A percentile compares a stretch with the other conserved stretches of the same genome.
These are phyloP conservation scores for Verticillium zaregamsianum DNA, from an alignment of 2,329 filamentous ascomycete genomes.

Conservation along the genomic window DNA sequence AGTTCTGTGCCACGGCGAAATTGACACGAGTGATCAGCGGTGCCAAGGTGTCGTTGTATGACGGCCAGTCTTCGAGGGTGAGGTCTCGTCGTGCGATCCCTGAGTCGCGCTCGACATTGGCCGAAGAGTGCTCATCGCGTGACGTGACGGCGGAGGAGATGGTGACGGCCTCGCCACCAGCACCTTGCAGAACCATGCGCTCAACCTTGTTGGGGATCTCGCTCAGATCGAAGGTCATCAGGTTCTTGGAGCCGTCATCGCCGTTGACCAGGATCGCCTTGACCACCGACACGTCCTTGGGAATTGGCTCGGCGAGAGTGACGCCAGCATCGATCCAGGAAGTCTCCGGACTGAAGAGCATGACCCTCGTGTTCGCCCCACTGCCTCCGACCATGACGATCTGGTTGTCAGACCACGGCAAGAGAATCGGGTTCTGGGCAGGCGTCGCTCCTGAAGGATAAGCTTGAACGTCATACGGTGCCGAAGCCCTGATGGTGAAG, in stretches of 20 bases:
- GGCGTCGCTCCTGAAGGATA: constrained; percentile 58
- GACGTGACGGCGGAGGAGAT: constrained; percentile 38
- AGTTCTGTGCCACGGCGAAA: constrained; percentile 67
- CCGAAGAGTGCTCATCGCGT: constrained; percentile 33
- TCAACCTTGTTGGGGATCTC: constrained; percentile 71
- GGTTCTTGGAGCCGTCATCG: constrained; percentile 70
- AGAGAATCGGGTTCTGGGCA: constrained; percentile 63
- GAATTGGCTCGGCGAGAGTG: constrained; percentile 56
- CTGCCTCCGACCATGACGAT: constrained; percentile 73
- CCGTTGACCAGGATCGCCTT: constrained; percentile 65
- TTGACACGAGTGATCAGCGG: constrained; percentile 61
- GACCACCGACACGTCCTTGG: constrained; percentile 50
- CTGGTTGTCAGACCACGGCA: constrained; percentile 68
- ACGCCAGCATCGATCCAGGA: constrained; percentile 68
- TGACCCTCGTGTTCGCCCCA: constrained; percentile 61
- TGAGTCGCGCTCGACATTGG: neutral
- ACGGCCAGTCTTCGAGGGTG: constrained; percentile 64
- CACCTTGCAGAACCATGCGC: constrained; percentile 62
- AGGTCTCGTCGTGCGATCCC: constrained; percentile 36
- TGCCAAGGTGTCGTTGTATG: constrained; percentile 72
- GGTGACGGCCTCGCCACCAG: constrained; percentile 49
- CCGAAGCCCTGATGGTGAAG: constrained; percentile 64
- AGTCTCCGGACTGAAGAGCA: constrained; percentile 60
- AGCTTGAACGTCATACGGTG: constrained; percentile 60
- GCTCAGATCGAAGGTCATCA: constrained; percentile 75